Evolutionary conservation across 257 asterid species (phyloP).

Genomic region (Nicotiana tomentosiformis): DNA sequence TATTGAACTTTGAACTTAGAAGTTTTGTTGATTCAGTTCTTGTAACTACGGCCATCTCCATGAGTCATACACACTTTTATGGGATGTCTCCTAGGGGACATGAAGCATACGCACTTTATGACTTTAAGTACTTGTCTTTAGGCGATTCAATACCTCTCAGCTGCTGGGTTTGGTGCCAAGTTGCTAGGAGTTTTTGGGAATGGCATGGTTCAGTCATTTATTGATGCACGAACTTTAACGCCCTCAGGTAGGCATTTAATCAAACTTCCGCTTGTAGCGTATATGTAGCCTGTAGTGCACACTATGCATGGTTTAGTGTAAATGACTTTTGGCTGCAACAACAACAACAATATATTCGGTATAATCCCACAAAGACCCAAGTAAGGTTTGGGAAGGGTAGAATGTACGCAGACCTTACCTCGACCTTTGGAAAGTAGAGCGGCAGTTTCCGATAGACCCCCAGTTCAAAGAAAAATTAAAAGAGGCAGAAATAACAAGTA

Average conservation of each 20-base stretch:
- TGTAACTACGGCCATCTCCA: not conserved
- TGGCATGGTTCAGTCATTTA: conserved; percentile 98
- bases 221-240: conserved; percentile 77
- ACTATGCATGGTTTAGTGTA: not conserved
- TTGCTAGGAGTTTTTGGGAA: conserved; percentile 91
- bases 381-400: too few species aligned
- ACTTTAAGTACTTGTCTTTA: conserved; percentile 23
- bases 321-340: not conserved
- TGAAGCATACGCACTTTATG: not conserved
- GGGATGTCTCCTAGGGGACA: not conserved
- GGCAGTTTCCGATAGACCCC: too few species aligned
- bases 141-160: conserved; percentile 94
- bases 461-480: too few species aligned
- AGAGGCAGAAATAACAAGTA: too few species aligned
- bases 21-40: not conserved
- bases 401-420: too few species aligned
- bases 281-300: not conserved
- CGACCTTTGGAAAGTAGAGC: too few species aligned
- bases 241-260: conserved; percentile 53
- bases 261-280: not conserved
- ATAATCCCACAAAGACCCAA: too few species aligned
- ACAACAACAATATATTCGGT: too few species aligned
- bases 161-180: conserved; percentile 98
- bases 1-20: not conserved
- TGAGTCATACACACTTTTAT: not conserved